These are phyloP conservation scores for Cryptococcus deneoformans DNA, from an alignment of 1,284 basidiomycete genomes.

Conservation along the genomic window DNA sequence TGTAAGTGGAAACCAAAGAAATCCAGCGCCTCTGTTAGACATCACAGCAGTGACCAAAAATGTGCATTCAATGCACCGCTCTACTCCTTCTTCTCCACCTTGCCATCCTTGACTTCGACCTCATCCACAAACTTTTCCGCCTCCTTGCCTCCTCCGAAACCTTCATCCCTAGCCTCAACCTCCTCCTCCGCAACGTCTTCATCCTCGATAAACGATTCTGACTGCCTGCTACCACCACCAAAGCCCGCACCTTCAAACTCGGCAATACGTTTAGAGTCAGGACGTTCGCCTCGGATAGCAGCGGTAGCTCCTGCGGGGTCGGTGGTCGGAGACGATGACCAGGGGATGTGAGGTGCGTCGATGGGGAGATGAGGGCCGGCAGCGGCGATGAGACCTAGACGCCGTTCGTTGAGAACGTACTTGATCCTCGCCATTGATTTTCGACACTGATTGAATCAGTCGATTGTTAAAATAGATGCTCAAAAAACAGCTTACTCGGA, in stretches of 20 bases:
- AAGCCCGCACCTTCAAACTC: neutral
- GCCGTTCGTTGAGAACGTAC: slow-evolving; percentile 85
- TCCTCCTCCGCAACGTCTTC: slow-evolving; percentile 32
- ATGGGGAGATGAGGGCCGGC: slow-evolving; percentile 50
- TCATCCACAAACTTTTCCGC: slow-evolving; percentile 39
- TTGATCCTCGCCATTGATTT: slow-evolving; percentile 99
- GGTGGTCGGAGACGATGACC: slow-evolving; percentile 17
- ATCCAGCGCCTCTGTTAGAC: no score
- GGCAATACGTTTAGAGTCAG: slow-evolving; percentile 5
- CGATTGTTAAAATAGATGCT: neutral
- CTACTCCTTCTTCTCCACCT: slow-evolving; percentile 25
- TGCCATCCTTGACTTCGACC: slow-evolving; percentile 22
- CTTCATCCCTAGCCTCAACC: slow-evolving; percentile 40
- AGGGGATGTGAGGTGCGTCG: slow-evolving; percentile 14
- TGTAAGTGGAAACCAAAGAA: no score
- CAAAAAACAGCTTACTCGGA: slow-evolving; percentile 29
- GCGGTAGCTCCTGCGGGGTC: slow-evolving; percentile 22
- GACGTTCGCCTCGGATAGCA: slow-evolving; percentile 13
- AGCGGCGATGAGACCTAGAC: slow-evolving; percentile 68
- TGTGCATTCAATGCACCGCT: neutral
- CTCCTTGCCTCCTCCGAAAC: slow-evolving; percentile 39
- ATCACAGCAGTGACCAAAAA: neutral
- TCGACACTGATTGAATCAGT: slow-evolving; percentile 60
- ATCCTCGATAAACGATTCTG: slow-evolving; percentile 9
- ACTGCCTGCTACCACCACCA: slow-evolving; percentile 4